Evolutionary conservation across 192 early-diverging fungal genomes (phyloP), one percentile per base, ranked within the genome.

Genomic region (Geranomyces michiganensis): DNA sequence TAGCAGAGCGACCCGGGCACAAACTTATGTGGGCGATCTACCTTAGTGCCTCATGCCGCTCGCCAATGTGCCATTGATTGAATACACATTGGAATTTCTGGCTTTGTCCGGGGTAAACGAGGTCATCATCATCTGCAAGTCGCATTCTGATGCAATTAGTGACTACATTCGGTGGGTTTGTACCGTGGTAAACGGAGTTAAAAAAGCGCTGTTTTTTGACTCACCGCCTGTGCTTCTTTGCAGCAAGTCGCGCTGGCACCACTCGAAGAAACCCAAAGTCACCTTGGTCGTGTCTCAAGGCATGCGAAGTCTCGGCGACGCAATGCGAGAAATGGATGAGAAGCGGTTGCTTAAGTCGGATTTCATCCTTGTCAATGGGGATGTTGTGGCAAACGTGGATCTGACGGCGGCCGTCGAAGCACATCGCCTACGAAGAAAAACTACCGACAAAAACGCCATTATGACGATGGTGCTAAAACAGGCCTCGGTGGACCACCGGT

Each of bases 381-480:
- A 98, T 78, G 89, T 96, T 0, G 88, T 99, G 3, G 89, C 95
- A 8, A 97, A 98, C 73, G 88, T 97, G 75, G 84, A 94, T 65
- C 67, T 99, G 47, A 83, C 87, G 24, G 74, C 78, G 56, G 84
- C 91, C 22, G 62, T 97, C 36, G 90, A 93, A 26, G 90, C 83
- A n/a, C 97, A 99, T 76, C 64, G 81, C 26, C 29, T 26, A 64
- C 84, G 83, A 7, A 87, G 93, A 65, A 84, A 86, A 73, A 67
- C 71, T 41, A 80, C 79, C 41, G 94, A 99, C 74, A 90, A 90
- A 49, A 90, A 91, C 62, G 79, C 88, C 29, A 94, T 99, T 68
- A 96, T 99, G 94, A 99, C 94, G 15, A 93, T 99, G 92, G 81
- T 93, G n/a, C 43, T 93, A 43, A 91, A 90, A 51, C 89, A 92